Conservation (phyloP, 2,329 filamentous ascomycete genomes). For the Hortaea werneckii region DNA sequence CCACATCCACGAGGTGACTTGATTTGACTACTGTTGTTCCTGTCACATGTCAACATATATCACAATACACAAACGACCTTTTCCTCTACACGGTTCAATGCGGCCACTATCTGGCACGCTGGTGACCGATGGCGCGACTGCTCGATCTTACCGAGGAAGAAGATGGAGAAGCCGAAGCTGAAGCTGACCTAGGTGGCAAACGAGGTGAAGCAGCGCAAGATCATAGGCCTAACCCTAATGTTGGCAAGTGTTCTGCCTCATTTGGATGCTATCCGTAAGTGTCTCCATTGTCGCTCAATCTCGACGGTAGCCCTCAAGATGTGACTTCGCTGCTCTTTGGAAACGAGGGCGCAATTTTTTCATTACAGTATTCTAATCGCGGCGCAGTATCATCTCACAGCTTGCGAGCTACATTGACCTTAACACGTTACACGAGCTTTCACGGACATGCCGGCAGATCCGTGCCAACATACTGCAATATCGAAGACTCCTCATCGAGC, state of each 20-base stretch:
- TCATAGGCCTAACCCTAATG: conserved; percentile 39
- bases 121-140: conserved; percentile 30
- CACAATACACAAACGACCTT: too few relatives aligned
- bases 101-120: background rate
- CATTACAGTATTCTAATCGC: background rate
- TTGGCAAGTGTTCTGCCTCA: conserved; percentile 50
- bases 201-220: conserved; percentile 6
- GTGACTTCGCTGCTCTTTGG: background rate
- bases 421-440: conserved; percentile 75
- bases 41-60: too few relatives aligned
- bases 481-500: conserved; percentile 59
- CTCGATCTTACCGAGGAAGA: conserved; percentile 32
- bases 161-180: conserved; percentile 13
- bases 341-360: background rate
- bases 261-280: conserved; percentile 57
- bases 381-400: conserved; percentile 65
- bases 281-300: background rate
- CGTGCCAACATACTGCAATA: conserved; percentile 70
- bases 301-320: background rate
- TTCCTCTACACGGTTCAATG: background rate
- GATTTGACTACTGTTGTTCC: too few relatives aligned
- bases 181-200: conserved; percentile 2
- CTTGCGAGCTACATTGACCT: conserved; percentile 73
- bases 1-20: too few relatives aligned
- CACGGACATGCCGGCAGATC: conserved; percentile 70